Evolutionary conservation across 768 basidiomycete genomes (phyloP).

Genomic region (Collybia sp.): DNA sequence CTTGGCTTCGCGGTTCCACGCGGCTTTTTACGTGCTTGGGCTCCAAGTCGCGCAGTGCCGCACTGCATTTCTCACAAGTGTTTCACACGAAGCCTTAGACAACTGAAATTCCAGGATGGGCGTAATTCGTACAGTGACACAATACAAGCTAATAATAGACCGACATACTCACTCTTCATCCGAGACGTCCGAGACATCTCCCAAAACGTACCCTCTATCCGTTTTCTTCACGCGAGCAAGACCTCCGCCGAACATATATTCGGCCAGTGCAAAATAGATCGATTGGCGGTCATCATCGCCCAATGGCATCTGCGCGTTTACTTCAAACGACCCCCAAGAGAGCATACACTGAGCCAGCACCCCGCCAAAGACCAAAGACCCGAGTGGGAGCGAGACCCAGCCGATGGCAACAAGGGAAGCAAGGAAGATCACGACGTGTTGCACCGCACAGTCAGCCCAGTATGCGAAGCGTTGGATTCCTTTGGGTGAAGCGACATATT

Average conservation of each 20-base stretch:
- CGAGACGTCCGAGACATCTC: background rate
- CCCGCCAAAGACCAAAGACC: constrained; percentile 17
- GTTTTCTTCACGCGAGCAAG: constrained; percentile 9
- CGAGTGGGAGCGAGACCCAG: constrained; percentile 22
- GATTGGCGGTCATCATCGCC: constrained; percentile 36
- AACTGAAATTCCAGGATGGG: too few relatives aligned
- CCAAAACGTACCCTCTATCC: constrained; percentile 7
- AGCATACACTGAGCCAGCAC: constrained; percentile 21
- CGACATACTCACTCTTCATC: too few relatives aligned
- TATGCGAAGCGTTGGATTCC: constrained; percentile 36
- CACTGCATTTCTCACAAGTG: too few relatives aligned
- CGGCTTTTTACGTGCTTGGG: too few relatives aligned
- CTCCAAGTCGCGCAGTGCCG: too few relatives aligned
- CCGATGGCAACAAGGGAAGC: constrained; percentile 19
- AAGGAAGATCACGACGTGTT: constrained; percentile 33
- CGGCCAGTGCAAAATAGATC: constrained; percentile 21
- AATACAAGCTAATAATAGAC: too few relatives aligned
- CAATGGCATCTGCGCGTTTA: constrained; percentile 28
- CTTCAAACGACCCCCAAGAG: constrained; percentile 32
- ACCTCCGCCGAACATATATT: constrained; percentile 3
- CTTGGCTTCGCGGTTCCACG: too few relatives aligned
- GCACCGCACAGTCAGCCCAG: constrained; percentile 32
- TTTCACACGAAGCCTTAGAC: too few relatives aligned
- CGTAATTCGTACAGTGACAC: too few relatives aligned
- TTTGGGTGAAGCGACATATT: constrained; percentile 19